phyloP scores from a whole-genome alignment of 495 filamentous ascomycete species.

The Lasiosphaeria miniovina region DNA sequence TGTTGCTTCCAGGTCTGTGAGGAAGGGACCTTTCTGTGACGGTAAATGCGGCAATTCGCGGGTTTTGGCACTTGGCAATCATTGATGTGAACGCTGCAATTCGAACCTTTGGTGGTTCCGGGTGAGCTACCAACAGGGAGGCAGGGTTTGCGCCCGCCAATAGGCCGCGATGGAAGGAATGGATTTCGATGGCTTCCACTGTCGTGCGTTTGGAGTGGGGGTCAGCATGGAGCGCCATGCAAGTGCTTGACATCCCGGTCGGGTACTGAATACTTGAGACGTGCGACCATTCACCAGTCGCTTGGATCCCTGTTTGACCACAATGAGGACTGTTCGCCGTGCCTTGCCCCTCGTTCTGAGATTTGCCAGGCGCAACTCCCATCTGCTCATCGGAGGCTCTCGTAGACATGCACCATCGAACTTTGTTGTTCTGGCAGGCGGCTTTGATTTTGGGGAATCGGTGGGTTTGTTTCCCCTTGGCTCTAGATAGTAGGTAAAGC shows the following conservation, averaged over 20 bases:
- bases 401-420: neutral
- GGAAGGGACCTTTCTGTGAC: no score
- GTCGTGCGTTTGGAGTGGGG: slow-evolving; percentile 16
- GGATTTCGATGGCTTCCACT: slow-evolving; percentile 4
- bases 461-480: neutral
- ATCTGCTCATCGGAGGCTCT: neutral
- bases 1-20: no score
- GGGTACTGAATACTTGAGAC: slow-evolving; percentile 6
- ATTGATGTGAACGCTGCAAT: no score
- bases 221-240: slow-evolving; percentile 19
- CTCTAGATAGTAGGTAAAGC: neutral
- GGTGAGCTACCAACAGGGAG: neutral
- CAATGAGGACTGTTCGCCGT: neutral
- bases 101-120: no score
- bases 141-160: slow-evolving; percentile 1
- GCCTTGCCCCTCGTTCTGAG: neutral
- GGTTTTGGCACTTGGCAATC: no score
- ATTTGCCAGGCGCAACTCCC: no score
- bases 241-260: slow-evolving; percentile 22
- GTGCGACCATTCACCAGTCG: neutral
- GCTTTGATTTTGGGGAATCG: no score
- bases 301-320: neutral
- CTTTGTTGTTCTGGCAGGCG: no score
- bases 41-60: no score
- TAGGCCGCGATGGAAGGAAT: neutral